Evolutionary conservation across 192 early-diverging fungal species (phyloP), one percentile per base, ranked within the genome.

Genomic region (Rhizoclosmatium globosum): DNA sequence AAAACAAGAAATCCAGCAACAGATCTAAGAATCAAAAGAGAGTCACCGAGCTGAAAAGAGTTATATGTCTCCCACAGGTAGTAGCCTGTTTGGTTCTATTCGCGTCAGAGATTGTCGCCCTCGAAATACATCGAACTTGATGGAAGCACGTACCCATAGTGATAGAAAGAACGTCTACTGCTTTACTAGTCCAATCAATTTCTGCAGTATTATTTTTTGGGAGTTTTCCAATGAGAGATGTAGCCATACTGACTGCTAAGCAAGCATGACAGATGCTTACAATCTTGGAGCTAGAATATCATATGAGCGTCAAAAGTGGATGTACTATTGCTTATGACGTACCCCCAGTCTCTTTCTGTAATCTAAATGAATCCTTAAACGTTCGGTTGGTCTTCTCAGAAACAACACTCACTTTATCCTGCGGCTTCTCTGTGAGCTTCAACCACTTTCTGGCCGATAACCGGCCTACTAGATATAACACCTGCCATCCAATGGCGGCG

Each of bases 11-110:
- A 92, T 56, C 93, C 93, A 38, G 89, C 85, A 17, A 94, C 13
- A 9, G 91, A 95, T 74, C 97, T 95, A 39, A 95, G 73, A 41
- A 94, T 92, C 83, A 97, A 95, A 9, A 93, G 93, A n/a, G 92
- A 45, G 3, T 95, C 95, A 73, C 89, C 86, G 68, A 91, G 83
- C 15, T 90, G 90, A 46, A 92, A 68, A 7, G 88, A 92, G 3
- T 92, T 81, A 58, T 91, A 66, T 0, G 91, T 90, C 83, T 98
- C 97, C 97, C 97, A 98, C 57, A 96, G 71, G 86, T 97, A 98
- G 83, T 97, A 97, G 13, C 46, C 57, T 57, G 48, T 50, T 4
- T 50, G 48, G 4, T 50, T 50, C 15, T 50, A 9, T 15, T 50
- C 15, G 48, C 15, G 15, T 4, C 48, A 9, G 48, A 50, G 15